phyloP scores from a whole-genome alignment of 768 basidiomycete species.

The Tricholoma furcatifolium region DNA sequence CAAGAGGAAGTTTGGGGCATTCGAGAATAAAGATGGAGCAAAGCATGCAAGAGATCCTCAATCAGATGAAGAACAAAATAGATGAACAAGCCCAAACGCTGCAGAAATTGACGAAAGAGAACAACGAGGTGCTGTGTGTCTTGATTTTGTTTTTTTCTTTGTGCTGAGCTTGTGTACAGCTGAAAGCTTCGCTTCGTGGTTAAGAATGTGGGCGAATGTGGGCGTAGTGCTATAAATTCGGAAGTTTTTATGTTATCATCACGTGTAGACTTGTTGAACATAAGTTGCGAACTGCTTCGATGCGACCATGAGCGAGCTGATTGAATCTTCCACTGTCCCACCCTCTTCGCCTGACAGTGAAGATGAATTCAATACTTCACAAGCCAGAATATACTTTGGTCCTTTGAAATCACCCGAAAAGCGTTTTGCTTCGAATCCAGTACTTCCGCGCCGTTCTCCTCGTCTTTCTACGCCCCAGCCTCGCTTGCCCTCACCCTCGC shows the following conservation, averaged over 20 bases:
- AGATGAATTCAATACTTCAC: conserved; percentile 41
- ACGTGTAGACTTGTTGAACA: conserved; percentile 17
- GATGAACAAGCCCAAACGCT: conserved; percentile 46
- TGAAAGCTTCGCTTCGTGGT: conserved; percentile 29
- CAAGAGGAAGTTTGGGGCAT: conserved; percentile 10
- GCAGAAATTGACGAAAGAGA: conserved; percentile 43
- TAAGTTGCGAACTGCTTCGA: not conserved
- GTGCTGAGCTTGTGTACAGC: conserved; percentile 16
- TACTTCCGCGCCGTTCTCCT: conserved; percentile 44
- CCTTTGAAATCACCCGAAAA: conserved; percentile 55
- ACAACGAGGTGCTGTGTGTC: conserved; percentile 36
- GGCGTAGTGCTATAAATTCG: not conserved
- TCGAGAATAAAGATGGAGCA: conserved; percentile 14
- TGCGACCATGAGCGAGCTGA: conserved; percentile 3
- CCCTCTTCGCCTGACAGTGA: conserved; percentile 37
- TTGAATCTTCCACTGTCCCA: conserved; percentile 4
- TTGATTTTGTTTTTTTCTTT: not conserved
- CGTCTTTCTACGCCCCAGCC: conserved; percentile 43
- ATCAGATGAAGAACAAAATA: conserved; percentile 47
- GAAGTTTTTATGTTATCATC: not conserved
- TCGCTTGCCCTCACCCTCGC: conserved; percentile 22
- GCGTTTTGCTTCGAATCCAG: conserved; percentile 31
- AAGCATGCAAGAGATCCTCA: conserved; percentile 30
- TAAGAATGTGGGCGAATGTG: no score
- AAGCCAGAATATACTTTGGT: conserved; percentile 49